Evolutionary conservation across 2,329 filamentous ascomycete genomes (phyloP), one percentile per base, ranked within the genome.

Genomic region (Botrytis squamosa): DNA sequence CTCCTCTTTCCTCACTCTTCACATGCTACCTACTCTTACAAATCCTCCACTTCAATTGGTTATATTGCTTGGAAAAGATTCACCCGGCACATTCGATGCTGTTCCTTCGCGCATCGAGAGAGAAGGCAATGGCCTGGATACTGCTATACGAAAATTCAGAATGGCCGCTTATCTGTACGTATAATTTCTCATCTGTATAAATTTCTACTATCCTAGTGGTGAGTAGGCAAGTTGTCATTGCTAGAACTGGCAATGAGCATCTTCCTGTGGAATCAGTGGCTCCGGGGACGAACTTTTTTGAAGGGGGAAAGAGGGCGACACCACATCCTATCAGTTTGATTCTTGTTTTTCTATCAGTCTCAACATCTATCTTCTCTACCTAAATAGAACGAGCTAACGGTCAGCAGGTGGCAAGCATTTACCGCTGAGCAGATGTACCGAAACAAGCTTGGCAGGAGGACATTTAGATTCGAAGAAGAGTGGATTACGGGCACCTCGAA

Each of bases 401-500:
- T 29, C 16, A 29, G 44, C 36, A 73, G 72, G 22, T 98, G 96
- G 95, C 96, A 99, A 82, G 94, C 95, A 12, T 98, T 97, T 80
- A 98, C 95, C 0, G 94, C 93, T 10, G 96, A 99, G 82, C 95
- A 98, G 81, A 98, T 98, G 95, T 92, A 90, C 82, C 91, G 94
- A 76, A 93, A 97, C 81, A 93, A 92, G 75, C 89, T 98, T 77
- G 94, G 95, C 16, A 89, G 95, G 74, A 90, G 95, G 73, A 91
- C 89, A 71, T 98, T 98, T 82, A 88, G 95, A 62, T 95, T 97
- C 76, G 96, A 98, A 79, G 96, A 99, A 82, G 93, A 97, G 81
- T 98, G 96, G 96, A 93, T 93, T 75, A 89, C 90, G 4, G 95
- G 95, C 12, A 93, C 93, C 2, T 86, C 93, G 74, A 95, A 93